Evolutionary conservation across 2,329 filamentous ascomycete genomes (phyloP).

Genomic region (Xylaria sp.): DNA sequence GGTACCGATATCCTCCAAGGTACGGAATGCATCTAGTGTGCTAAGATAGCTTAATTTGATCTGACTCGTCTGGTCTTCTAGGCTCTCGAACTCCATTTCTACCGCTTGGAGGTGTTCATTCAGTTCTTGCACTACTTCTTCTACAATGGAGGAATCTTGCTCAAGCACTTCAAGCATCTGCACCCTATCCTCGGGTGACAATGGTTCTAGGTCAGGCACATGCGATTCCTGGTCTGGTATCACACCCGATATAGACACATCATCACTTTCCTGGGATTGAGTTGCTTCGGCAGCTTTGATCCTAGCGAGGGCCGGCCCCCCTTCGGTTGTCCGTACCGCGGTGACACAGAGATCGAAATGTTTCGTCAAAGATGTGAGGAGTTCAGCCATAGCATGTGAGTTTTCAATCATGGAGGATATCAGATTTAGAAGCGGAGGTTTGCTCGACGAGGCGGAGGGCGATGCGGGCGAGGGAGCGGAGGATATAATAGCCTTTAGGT

Average conservation of each 20-base stretch:
- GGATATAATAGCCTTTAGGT: conserved; percentile 69
- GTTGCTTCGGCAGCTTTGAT: conserved; percentile 74
- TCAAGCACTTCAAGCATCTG: conserved; percentile 87
- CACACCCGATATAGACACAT: conserved; percentile 73
- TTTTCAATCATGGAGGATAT: conserved; percentile 75
- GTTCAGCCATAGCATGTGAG: conserved; percentile 83
- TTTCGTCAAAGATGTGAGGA: conserved; percentile 81
- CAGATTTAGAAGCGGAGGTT: conserved; percentile 61
- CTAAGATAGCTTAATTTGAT: conserved; percentile 66
- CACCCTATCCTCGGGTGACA: conserved; percentile 78
- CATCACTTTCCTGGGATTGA: conserved; percentile 59
- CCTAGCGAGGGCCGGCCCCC: conserved; percentile 75
- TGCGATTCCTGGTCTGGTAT: conserved; percentile 68
- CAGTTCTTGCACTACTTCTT: conserved; percentile 76
- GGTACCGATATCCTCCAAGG: conserved; percentile 74
- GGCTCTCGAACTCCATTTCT: conserved; percentile 73
- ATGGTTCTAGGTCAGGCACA: conserved; percentile 69
- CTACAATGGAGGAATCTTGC: conserved; percentile 74
- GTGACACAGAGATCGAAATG: conserved; percentile 96
- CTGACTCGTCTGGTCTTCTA: conserved; percentile 71
- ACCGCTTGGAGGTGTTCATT: conserved; percentile 80
- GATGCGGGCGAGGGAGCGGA: conserved; percentile 53
- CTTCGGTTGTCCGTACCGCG: conserved; percentile 90
- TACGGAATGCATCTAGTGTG: conserved; percentile 71
- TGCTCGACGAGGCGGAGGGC: conserved; percentile 52